Evolutionary conservation across 805 yeast species (phyloP).

Genomic region (Schizosaccharomyces octosporus): DNA sequence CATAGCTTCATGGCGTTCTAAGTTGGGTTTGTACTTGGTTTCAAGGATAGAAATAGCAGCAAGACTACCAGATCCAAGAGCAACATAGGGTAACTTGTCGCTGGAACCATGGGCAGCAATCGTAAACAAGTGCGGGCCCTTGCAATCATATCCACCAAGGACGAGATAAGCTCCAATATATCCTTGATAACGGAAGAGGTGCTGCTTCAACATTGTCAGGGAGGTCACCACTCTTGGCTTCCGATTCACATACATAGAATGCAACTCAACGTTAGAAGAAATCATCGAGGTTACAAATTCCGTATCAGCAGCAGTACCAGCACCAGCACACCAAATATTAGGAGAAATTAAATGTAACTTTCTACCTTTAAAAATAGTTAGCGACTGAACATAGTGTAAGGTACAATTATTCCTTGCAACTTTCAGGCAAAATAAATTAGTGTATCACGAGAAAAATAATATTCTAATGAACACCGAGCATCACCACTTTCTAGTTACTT

Average conservation of each 20-base stretch:
- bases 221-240: slow-evolving; percentile 86
- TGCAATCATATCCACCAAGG: slow-evolving; percentile 78
- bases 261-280: slow-evolving; percentile 74
- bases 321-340: slow-evolving; percentile 96
- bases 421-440: no score
- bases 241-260: slow-evolving; percentile 58
- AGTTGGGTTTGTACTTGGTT: slow-evolving; percentile 54
- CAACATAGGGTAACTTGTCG: slow-evolving; percentile 77
- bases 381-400: background rate
- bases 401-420: no score
- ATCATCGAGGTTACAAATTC: slow-evolving; percentile 92
- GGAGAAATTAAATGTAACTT: slow-evolving; percentile 73
- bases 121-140: slow-evolving; percentile 52
- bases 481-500: background rate
- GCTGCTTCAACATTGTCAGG: slow-evolving; percentile 79
- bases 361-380: slow-evolving; percentile 33
- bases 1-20: slow-evolving; percentile 77
- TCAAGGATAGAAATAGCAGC: slow-evolving; percentile 97
- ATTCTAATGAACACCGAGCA: background rate
- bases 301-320: slow-evolving; percentile 99
- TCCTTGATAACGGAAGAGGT: slow-evolving; percentile 88
- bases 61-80: slow-evolving; percentile 87
- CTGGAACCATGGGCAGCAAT: slow-evolving; percentile 97
- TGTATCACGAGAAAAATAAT: no score
- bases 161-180: slow-evolving; percentile 91